Evolutionary conservation across 2,329 filamentous ascomycete genomes (phyloP).

Genomic region (Erysiphe pulchra): DNA sequence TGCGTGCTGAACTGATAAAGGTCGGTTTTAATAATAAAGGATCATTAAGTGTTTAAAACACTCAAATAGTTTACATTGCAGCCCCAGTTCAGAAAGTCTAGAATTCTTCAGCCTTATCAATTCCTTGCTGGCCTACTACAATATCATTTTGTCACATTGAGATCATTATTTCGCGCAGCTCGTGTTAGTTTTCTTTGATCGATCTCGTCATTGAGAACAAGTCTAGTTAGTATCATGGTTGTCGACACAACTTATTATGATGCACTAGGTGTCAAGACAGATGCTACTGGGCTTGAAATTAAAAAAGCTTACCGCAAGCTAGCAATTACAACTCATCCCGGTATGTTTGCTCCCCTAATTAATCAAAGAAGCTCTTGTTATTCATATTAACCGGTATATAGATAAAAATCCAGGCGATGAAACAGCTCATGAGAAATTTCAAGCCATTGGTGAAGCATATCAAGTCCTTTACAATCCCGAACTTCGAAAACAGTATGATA

Average conservation of each 20-base stretch:
- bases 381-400: slow-evolving; percentile 13
- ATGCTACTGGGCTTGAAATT: slow-evolving; percentile 74
- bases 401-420: slow-evolving; percentile 98
- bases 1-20: too few relatives aligned
- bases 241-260: slow-evolving; percentile 24
- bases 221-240: slow-evolving; percentile 7
- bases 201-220: not conserved
- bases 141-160: too few relatives aligned
- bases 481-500: slow-evolving; percentile 79
- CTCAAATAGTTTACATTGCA: too few relatives aligned
- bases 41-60: too few relatives aligned
- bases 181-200: too few relatives aligned
- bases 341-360: slow-evolving; percentile 4
- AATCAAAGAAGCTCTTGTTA: not conserved
- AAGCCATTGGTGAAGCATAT: slow-evolving; percentile 53
- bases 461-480: slow-evolving; percentile 70
- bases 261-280: slow-evolving; percentile 57
- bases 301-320: slow-evolving; percentile 93
- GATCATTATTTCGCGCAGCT: too few relatives aligned
- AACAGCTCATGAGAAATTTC: slow-evolving; percentile 80
- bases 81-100: too few relatives aligned
- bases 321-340: slow-evolving; percentile 62
- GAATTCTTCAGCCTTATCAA: too few relatives aligned
- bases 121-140: too few relatives aligned
- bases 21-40: too few relatives aligned